Evolutionary conservation across 768 basidiomycete genomes (phyloP).

Genomic region (Hypholoma sublateritium): DNA sequence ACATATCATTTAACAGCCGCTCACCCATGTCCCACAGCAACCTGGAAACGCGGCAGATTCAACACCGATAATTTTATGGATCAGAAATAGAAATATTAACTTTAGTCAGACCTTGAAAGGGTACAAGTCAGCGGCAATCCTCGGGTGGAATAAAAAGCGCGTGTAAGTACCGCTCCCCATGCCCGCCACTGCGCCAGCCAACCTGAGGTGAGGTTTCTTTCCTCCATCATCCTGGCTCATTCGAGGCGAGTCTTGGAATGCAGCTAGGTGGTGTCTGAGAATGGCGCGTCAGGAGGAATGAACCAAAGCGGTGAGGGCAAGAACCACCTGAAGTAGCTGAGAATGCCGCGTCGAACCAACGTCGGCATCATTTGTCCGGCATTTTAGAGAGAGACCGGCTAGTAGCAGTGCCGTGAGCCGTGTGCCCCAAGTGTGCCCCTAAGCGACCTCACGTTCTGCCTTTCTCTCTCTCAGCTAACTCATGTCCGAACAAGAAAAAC

Average conservation of each 20-base stretch:
- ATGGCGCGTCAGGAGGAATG: not conserved
- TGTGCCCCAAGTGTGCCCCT: not conserved
- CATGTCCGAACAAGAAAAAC: slow-evolving; percentile 47
- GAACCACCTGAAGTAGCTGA: no score
- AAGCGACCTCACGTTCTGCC: not conserved
- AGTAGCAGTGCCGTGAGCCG: not conserved
- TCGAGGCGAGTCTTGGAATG: slow-evolving; percentile 8
- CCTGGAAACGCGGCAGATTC: slow-evolving; percentile 33
- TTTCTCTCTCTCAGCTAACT: not conserved
- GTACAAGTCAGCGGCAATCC: slow-evolving; percentile 2
- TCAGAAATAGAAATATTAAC: slow-evolving; percentile 24
- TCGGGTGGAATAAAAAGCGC: not conserved
- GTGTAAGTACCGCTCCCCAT: slow-evolving; percentile 52
- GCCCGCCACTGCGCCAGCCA: slow-evolving; percentile 58
- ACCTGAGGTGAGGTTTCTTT: slow-evolving; percentile 37
- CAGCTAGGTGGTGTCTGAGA: not conserved
- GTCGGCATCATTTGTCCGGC: not conserved
- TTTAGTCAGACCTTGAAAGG: slow-evolving; percentile 48
- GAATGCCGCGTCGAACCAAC: no score
- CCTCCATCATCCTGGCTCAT: slow-evolving; percentile 31
- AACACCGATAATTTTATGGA: slow-evolving; percentile 3
- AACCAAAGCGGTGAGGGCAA: not conserved
- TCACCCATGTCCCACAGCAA: slow-evolving; percentile 72
- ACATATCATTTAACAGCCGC: slow-evolving; percentile 12
- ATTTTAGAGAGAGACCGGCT: not conserved